Evolutionary conservation across 2,329 filamentous ascomycete species (phyloP).

Genomic region (Diaporthe eres): DNA sequence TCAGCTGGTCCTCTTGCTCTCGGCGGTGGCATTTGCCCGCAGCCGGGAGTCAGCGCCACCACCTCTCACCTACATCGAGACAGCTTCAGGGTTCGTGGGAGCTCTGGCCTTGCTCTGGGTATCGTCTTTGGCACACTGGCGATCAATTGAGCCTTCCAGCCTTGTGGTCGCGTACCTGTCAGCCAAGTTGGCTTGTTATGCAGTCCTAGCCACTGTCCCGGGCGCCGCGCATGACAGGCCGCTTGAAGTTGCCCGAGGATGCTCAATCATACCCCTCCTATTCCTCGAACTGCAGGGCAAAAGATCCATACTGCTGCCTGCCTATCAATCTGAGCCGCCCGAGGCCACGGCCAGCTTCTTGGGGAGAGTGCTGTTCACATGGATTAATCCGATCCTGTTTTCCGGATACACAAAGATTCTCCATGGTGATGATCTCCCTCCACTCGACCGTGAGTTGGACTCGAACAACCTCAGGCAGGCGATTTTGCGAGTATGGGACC

Average conservation of each 20-base stretch:
- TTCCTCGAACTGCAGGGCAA: slow-evolving; percentile 45
- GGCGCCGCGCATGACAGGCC: background rate
- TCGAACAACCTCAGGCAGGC: slow-evolving; percentile 44
- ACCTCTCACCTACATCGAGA: background rate
- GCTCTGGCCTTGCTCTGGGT: slow-evolving; percentile 39
- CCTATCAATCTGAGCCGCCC: slow-evolving; percentile 42
- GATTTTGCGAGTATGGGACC: slow-evolving; percentile 48
- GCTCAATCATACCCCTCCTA: slow-evolving; percentile 47
- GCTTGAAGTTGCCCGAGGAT: background rate
- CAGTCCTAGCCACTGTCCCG: slow-evolving; percentile 39
- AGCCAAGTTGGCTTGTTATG: slow-evolving; percentile 43
- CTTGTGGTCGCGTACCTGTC: slow-evolving; percentile 46
- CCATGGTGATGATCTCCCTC: slow-evolving; percentile 46
- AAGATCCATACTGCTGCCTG: slow-evolving; percentile 35
- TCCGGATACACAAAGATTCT: slow-evolving; percentile 49
- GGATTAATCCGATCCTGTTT: slow-evolving; percentile 51
- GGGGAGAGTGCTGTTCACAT: slow-evolving; percentile 49
- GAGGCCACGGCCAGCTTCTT: slow-evolving; percentile 49
- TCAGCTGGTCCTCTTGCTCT: background rate
- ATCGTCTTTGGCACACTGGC: slow-evolving; percentile 44
- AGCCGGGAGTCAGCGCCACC: background rate
- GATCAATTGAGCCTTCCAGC: slow-evolving; percentile 44
- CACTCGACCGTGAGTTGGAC: slow-evolving; percentile 45
- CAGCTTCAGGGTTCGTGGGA: slow-evolving; percentile 20
- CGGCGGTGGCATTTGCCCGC: background rate